Evolutionary conservation across 306 rosid species (phyloP), one percentile per base, ranked within the genome.

Genomic region (Vigna hirtella): DNA sequence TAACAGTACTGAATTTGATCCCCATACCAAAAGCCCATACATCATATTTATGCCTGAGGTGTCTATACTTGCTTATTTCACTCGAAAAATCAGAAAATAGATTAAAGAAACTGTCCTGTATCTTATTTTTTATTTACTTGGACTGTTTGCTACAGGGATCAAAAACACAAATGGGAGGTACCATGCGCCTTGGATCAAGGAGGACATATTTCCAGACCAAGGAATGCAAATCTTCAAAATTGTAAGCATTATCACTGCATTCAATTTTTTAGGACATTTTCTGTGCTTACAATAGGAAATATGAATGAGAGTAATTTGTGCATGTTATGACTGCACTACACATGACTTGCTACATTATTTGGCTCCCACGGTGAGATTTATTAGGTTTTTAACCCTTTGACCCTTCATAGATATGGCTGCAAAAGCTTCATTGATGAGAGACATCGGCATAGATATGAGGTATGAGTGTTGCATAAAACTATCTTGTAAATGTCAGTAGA

Each of bases 11-110:
- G 98, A 95, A 85, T 89, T 95, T 83, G 91, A 91, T 77, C 85
- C 89, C 6, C 71, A 87, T 55, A 85, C 99, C 14, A 82, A 81
- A 73, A 90, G 85, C 75, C 99, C 97, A 12, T 91, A 79, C 79
- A 91, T 95, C 73, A 82, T 91, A 77, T 93, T 95, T 78, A 89
- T 95, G 98, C 99, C 96, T n/a, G 99, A 95, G 98, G 99, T 95
- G 89, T 88, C 15, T 50, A 49, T 50, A 45, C 63, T 77, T 51
- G 40, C 18, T 77, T 72, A 42, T 70, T 40, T 30, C 40, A 8
- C 47, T 38, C 51, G 55, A 45, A 57, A 57, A 20, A 64, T 57
- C 15, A 73, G 79, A 17, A 51, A 58, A 63, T 30, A 11, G 20
- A 22, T 38, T 66, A 9, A 32, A 57, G 18, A 53, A 45, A 32